These are phyloP conservation scores for Stenogyne calaminthoides DNA, from an alignment of 305 asterid species.

Conservation along the genomic window DNA sequence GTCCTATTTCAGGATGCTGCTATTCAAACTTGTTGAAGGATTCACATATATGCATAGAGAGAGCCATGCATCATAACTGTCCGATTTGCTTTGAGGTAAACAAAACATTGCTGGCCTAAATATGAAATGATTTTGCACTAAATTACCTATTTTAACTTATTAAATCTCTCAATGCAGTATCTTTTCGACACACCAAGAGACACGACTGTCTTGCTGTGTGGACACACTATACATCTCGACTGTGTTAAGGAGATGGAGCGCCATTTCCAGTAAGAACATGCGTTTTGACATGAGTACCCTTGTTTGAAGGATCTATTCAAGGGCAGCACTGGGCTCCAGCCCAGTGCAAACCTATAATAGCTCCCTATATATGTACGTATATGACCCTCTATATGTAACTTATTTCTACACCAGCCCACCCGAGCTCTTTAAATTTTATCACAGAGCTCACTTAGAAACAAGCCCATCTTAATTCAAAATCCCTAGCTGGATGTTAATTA, in stretches of 20 bases:
- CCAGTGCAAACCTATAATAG: too few relatives aligned
- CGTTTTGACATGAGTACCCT: background rate
- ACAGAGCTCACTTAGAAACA: too few relatives aligned
- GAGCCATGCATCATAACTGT: slow-evolving; percentile 92
- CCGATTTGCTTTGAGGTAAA: slow-evolving; percentile 87
- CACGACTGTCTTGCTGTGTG: slow-evolving; percentile 61
- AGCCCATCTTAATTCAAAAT: too few relatives aligned
- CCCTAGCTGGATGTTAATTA: too few relatives aligned
- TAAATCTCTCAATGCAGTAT: slow-evolving; percentile 46
- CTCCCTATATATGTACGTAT: too few relatives aligned
- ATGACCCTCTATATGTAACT: too few relatives aligned
- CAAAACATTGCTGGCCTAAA: background rate
- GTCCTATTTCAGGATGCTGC: slow-evolving; percentile 63
- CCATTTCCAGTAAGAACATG: slow-evolving; percentile 58
- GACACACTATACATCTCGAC: slow-evolving; percentile 75
- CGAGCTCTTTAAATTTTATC: too few relatives aligned
- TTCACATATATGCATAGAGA: slow-evolving; percentile 70
- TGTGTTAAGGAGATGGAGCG: slow-evolving; percentile 75
- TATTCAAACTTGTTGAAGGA: slow-evolving; percentile 64
- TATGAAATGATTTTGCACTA: background rate
- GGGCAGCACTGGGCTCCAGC: too few relatives aligned
- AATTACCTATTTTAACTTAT: background rate
- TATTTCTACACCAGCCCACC: too few relatives aligned
- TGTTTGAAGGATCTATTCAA: too few relatives aligned
- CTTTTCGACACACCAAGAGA: slow-evolving; percentile 67